Percentiles rank a stretch among this genome's conserved stretches.
Evolutionary conservation across 179 eudicot genomes (phyloP).

Genomic region (Spergularia azorica): DNA sequence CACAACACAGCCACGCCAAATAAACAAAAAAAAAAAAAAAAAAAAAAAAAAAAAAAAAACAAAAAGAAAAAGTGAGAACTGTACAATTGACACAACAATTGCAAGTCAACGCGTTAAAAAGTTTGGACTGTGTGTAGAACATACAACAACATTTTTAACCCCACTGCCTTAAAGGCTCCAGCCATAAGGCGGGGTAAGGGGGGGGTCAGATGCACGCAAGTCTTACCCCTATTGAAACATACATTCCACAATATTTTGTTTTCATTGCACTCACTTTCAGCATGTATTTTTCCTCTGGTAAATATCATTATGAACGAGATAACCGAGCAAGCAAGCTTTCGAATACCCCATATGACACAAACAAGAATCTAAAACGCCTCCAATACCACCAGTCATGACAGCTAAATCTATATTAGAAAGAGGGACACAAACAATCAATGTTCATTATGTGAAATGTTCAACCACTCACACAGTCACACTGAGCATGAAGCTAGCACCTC

Average conservation of each 20-base stretch:
- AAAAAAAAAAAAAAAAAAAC: not conserved
- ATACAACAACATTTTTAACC: not conserved
- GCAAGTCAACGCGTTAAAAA: not conserved
- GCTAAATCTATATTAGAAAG: not conserved
- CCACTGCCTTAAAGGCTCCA: too few relatives aligned
- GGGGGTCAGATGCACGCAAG: too few relatives aligned
- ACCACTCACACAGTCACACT: not conserved
- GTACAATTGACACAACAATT: not conserved
- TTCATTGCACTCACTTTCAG: not conserved
- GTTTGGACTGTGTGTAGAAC: not conserved
- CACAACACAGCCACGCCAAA: too few relatives aligned
- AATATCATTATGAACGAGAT: not conserved
- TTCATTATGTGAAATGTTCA: not conserved
- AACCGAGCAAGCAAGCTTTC: not conserved
- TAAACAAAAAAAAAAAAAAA: not conserved
- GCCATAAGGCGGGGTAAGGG: too few relatives aligned
- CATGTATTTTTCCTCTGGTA: not conserved
- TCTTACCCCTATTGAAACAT: too few relatives aligned
- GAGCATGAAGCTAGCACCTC: not conserved
- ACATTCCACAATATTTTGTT: not conserved
- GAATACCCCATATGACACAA: not conserved
- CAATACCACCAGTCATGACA: not conserved
- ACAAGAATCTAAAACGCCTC: not conserved
- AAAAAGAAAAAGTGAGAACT: not conserved
- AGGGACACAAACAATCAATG: not conserved